These are phyloP conservation scores for Sequoiadendron giganteum DNA, from an alignment of 75 land plant species.

Conservation along the genomic window DNA sequence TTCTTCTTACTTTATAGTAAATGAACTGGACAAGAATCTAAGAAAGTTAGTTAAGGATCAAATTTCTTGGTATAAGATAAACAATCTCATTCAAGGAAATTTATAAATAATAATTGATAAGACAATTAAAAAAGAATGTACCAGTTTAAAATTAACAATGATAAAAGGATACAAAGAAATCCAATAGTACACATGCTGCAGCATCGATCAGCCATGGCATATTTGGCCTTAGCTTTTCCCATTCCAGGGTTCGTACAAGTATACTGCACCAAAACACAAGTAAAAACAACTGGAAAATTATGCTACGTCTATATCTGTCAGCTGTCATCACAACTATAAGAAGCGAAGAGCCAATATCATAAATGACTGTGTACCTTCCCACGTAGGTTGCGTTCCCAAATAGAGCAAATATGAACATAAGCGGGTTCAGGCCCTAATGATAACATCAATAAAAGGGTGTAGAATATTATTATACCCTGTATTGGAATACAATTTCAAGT, in stretches of 20 bases:
- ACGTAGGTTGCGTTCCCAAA: conserved; percentile 76
- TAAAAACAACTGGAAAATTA: too few relatives aligned
- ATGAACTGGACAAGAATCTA: not conserved
- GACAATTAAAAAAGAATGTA: too few relatives aligned
- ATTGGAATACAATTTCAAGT: too few relatives aligned
- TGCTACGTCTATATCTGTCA: not conserved
- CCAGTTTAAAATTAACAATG: not conserved
- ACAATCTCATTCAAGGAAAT: not conserved
- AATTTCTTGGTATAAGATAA: too few relatives aligned
- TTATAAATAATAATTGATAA: too few relatives aligned
- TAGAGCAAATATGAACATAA: conserved; percentile 79
- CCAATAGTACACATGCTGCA: conserved; percentile 74
- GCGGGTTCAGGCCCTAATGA: conserved; percentile 67
- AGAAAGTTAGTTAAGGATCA: not conserved
- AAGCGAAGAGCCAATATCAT: not conserved
- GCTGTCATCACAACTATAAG: too few relatives aligned
- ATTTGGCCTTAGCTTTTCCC: conserved; percentile 64
- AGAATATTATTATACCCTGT: not conserved
- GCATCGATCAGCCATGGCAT: conserved; percentile 95
- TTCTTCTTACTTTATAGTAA: not conserved
- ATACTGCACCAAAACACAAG: conserved; percentile 52
- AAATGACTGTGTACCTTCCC: conserved; percentile 46
- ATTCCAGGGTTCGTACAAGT: conserved; percentile 62
- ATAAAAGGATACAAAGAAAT: conserved; percentile 73
- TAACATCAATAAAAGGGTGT: not conserved